These are phyloP conservation scores for Chytriomyces sp. DNA, from an alignment of 192 early-diverging fungal species.

Conservation along the genomic window DNA sequence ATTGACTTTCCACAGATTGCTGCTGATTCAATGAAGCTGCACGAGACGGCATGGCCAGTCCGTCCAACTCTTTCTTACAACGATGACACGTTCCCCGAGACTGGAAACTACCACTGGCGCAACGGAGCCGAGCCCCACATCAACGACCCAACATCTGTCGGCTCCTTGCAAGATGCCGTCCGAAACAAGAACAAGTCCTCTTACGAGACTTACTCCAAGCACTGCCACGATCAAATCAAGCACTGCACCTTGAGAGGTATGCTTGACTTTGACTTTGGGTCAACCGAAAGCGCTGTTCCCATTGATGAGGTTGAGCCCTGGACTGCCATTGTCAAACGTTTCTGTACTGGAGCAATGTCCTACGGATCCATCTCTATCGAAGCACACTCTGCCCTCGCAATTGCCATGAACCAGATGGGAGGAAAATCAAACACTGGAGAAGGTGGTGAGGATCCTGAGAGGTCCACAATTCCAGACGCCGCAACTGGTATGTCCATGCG, in stretches of 20 bases:
- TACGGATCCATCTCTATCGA: constrained; percentile 97
- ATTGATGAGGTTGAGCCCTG: constrained; percentile 97
- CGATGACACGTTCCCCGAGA: constrained; percentile 77
- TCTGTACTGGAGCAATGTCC: constrained; percentile 98
- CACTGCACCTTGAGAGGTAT: constrained; percentile 93
- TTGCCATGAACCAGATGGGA: constrained; percentile 94
- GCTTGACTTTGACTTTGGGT: constrained; percentile 79
- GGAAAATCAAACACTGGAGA: constrained; percentile 99
- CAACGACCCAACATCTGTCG: constrained; percentile 87
- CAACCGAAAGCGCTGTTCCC: constrained; percentile 70
- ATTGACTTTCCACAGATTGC: constrained; percentile 78
- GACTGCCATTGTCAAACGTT: constrained; percentile 94
- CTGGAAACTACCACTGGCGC: constrained; percentile 98
- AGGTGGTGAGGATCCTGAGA: constrained; percentile 92
- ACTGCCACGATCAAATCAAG: constrained; percentile 81
- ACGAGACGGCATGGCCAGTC: constrained; percentile 83
- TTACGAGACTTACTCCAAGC: constrained; percentile 83
- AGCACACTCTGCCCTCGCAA: constrained; percentile 87
- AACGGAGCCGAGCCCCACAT: constrained; percentile 90
- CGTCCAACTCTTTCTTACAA: constrained; percentile 64
- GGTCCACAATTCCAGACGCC: constrained; percentile 65
- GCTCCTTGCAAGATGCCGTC: constrained; percentile 94
- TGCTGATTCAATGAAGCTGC: constrained; percentile 82
- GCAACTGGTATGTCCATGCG: constrained; percentile 82
- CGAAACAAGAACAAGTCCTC: constrained; percentile 85